Percentiles rank a stretch among this genome's conserved stretches.
phyloP scores from a whole-genome alignment of 331 rosid genomes.

The Acacia concinna region DNA sequence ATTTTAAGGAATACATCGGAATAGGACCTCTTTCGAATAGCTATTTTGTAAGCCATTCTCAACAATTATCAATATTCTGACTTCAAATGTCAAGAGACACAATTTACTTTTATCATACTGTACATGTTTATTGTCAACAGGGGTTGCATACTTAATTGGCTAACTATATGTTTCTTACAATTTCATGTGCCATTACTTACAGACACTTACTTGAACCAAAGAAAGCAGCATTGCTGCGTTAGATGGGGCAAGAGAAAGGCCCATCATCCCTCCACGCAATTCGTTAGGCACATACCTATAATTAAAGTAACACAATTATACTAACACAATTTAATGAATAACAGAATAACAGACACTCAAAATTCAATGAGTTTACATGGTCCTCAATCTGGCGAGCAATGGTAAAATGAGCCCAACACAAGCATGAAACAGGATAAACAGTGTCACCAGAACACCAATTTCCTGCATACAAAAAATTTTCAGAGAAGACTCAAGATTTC shows the following conservation, averaged over 20 bases:
- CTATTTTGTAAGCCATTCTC: conserved; percentile 22
- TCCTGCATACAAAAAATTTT: conserved; percentile 57
- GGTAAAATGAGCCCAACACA: conserved; percentile 79
- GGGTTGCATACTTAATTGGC: conserved; percentile 18
- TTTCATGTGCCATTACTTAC: neutral
- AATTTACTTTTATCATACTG: neutral
- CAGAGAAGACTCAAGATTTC: conserved; percentile 28
- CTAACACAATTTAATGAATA: conserved; percentile 24
- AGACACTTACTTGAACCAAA: conserved; percentile 68
- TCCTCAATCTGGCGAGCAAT: conserved; percentile 91
- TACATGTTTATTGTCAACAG: neutral
- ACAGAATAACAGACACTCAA: conserved; percentile 7
- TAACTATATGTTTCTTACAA: conserved; percentile 21
- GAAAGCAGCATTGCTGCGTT: conserved; percentile 72
- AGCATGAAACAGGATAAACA: conserved; percentile 81
- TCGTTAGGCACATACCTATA: conserved; percentile 91
- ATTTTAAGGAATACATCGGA: neutral
- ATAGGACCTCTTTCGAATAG: conserved; percentile 14
- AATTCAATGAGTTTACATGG: conserved; percentile 59
- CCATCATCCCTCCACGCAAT: conserved; percentile 95
- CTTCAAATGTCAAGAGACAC: conserved; percentile 15
- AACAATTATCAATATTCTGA: conserved; percentile 17
- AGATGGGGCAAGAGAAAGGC: conserved; percentile 81
- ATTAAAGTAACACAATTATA: conserved; percentile 27
- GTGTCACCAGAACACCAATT: conserved; percentile 66